Conservation (phyloP, 129 eudicot genomes). For the Chrysanthemum seticuspe region DNA sequence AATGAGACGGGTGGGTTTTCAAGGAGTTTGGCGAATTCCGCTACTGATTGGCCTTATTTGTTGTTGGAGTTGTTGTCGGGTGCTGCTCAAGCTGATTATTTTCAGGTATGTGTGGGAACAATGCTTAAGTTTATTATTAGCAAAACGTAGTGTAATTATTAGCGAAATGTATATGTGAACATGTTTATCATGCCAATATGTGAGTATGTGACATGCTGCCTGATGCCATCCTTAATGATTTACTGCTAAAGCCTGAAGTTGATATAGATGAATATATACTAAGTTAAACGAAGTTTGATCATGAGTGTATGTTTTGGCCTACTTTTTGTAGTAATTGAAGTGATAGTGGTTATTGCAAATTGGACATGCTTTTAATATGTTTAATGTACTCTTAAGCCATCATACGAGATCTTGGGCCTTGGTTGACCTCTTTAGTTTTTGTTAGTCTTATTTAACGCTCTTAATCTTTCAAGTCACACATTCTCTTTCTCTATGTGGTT, state of each 20-base stretch:
- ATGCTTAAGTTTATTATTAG: constrained; percentile 5
- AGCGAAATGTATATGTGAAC: not conserved
- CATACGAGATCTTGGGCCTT: not conserved
- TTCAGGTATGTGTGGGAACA: constrained; percentile 55
- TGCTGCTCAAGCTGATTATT: constrained; percentile 84
- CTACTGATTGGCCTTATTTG: constrained; percentile 93
- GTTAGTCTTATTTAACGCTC: not conserved
- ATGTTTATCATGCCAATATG: constrained; percentile 5
- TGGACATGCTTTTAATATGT: not conserved
- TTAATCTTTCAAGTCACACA: not conserved
- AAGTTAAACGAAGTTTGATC: constrained; percentile 1
- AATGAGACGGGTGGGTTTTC: constrained; percentile 80
- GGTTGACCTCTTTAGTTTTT: not conserved
- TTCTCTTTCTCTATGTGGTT: constrained; percentile 8
- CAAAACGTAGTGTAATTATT: not conserved
- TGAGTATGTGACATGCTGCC: constrained; percentile 12
- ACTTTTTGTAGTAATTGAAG: not conserved
- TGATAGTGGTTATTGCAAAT: constrained; percentile 8
- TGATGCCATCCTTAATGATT: constrained; percentile 2
- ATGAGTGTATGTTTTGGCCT: constrained; percentile 3
- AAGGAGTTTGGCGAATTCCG: constrained; percentile 72
- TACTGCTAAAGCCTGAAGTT: constrained; percentile 8
- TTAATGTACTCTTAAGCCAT: not conserved
- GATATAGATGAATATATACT: not conserved
- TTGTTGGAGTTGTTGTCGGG: constrained; percentile 78